Percentiles rank a stretch among this genome's conserved stretches.
phyloP scores from a whole-genome alignment of 2,329 filamentous ascomycete genomes.

The Aureobasidium sp. region DNA sequence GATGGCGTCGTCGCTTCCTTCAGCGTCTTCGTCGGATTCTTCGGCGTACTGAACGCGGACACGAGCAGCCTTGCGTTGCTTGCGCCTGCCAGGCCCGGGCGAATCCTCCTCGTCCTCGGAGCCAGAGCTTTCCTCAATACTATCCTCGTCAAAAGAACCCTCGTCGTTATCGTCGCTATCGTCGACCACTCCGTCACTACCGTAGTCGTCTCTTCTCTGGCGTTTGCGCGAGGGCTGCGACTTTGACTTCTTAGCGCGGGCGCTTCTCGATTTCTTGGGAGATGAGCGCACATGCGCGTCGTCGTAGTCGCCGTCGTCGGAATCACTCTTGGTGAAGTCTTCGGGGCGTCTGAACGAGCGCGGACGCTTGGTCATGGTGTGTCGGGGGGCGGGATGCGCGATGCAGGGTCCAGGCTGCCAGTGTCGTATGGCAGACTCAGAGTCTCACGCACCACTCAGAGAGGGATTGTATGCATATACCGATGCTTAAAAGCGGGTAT shows the following conservation, averaged over 20 bases:
- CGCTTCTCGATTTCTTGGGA: conserved; percentile 18
- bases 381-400: background rate
- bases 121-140: conserved; percentile 23
- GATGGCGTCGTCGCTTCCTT: conserved; percentile 23
- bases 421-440: background rate
- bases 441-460: background rate
- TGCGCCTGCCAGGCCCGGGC: conserved; percentile 46
- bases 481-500: background rate
- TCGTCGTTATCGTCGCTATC: conserved; percentile 34
- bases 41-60: conserved; percentile 52
- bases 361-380: conserved; percentile 13
- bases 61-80: conserved; percentile 49
- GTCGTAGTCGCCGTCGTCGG: conserved; percentile 33
- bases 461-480: background rate
- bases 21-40: conserved; percentile 41
- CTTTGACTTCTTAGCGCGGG: conserved; percentile 12
- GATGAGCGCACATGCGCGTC: conserved; percentile 20
- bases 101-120: conserved; percentile 33
- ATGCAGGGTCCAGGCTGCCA: conserved; percentile 3
- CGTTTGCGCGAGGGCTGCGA: conserved; percentile 25
- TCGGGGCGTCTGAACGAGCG: conserved; percentile 24
- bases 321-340: conserved; percentile 31
- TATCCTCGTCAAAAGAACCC: conserved; percentile 36
- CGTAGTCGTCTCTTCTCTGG: conserved; percentile 33
- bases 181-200: conserved; percentile 43